Percentiles rank a stretch among this genome's conserved stretches.
phyloP scores from a whole-genome alignment of 1,284 basidiomycete genomes.

The Porphyrellus sp. region DNA sequence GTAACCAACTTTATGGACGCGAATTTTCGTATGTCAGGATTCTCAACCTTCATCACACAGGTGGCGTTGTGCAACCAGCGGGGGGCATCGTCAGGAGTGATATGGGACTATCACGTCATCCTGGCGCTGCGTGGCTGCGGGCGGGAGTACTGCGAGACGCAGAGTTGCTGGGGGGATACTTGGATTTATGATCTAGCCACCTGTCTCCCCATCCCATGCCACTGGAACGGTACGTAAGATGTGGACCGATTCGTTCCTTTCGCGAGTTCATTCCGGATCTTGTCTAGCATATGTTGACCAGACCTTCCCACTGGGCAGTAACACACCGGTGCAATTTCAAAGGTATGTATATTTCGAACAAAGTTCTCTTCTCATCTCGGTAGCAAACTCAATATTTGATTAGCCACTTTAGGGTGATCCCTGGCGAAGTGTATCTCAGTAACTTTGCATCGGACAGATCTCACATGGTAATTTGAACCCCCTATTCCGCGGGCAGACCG shows the following conservation, averaged over 20 bases:
- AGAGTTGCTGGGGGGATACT: conserved; percentile 11
- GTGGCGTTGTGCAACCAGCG: conserved; percentile 66
- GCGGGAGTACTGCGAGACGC: conserved; percentile 2
- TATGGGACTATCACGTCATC: conserved; percentile 80
- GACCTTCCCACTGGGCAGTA: conserved; percentile 47
- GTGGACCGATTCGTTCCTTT: conserved; percentile 1
- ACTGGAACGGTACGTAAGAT: conserved; percentile 42
- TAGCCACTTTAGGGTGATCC: conserved; percentile 55
- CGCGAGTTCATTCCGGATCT: conserved; percentile 17
- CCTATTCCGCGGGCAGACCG: conserved; percentile 9
- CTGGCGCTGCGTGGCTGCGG: conserved; percentile 45
- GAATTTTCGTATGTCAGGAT: background rate
- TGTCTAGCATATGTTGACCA: conserved; percentile 50
- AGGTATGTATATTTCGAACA: conserved; percentile 39
- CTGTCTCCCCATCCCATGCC: conserved; percentile 46
- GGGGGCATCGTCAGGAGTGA: conserved; percentile 42
- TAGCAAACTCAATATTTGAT: conserved; percentile 5
- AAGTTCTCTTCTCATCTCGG: conserved; percentile 8
- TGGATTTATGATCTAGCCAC: conserved; percentile 73
- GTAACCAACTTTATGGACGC: conserved; percentile 38
- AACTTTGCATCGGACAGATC: conserved; percentile 75
- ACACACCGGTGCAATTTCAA: conserved; percentile 40
- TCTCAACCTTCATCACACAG: conserved; percentile 36
- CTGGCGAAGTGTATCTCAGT: conserved; percentile 48
- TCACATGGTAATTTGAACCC: conserved; percentile 56